A percentile compares a stretch with the other conserved stretches of the same genome.
Conservation (phyloP, 805 yeast genomes). For the Wickerhamiella occidentalis region DNA sequence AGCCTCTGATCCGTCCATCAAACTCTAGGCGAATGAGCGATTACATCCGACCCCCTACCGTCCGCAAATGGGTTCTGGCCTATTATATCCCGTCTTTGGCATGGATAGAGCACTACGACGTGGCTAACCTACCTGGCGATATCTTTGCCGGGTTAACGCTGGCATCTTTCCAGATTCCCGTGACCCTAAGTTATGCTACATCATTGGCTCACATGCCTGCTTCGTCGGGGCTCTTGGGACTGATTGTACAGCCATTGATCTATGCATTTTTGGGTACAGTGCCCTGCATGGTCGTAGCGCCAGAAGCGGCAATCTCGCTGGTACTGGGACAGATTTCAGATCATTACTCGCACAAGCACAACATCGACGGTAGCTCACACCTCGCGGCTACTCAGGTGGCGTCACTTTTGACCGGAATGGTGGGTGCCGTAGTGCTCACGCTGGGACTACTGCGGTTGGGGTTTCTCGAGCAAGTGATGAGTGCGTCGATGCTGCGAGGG, state of each 20-base stretch:
- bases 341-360: conserved; percentile 35
- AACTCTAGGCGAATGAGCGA: background rate
- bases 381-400: conserved; percentile 44
- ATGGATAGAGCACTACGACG: conserved; percentile 39
- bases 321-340: conserved; percentile 71
- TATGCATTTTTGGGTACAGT: conserved; percentile 74
- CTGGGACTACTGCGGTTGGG: conserved; percentile 80
- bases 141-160: conserved; percentile 72
- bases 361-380: conserved; percentile 14
- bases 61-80: conserved; percentile 26
- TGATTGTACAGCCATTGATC: conserved; percentile 65
- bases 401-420: conserved; percentile 55
- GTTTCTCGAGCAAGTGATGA: conserved; percentile 65
- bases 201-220: conserved; percentile 79
- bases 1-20: background rate
- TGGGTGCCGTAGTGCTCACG: conserved; percentile 60
- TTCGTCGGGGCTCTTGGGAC: conserved; percentile 60
- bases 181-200: conserved; percentile 72
- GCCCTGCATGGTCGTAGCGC: conserved; percentile 83
- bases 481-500: conserved; percentile 66
- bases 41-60: background rate
- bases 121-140: conserved; percentile 41
- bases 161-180: conserved; percentile 85
- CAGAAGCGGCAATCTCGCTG: conserved; percentile 78
- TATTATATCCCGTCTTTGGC: conserved; percentile 47